phyloP scores from a whole-genome alignment of 2,329 filamentous ascomycete genomes.

The Sclerotinia minor region DNA sequence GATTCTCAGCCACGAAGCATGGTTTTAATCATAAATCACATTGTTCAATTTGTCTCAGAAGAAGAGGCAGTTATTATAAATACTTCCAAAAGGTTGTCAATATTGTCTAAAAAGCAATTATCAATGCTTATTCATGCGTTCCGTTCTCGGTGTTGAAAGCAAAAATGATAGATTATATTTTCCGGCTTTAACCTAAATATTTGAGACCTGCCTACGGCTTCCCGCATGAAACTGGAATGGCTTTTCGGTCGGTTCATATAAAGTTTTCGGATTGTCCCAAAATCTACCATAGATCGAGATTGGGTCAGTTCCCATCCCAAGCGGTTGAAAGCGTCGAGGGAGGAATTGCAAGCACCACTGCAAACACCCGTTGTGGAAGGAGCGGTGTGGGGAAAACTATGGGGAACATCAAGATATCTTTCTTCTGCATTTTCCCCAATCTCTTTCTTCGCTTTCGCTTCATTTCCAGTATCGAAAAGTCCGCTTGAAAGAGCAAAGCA shows the following conservation, averaged over 20 bases:
- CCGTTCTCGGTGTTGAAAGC: constrained; percentile 4
- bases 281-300: background rate
- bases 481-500: background rate
- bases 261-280: constrained; percentile 19
- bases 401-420: background rate
- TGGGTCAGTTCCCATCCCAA: constrained; percentile 1
- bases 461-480: background rate
- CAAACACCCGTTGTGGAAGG: constrained; percentile 11
- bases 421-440: background rate
- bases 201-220: constrained; percentile 13
- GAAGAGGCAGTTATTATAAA: constrained; percentile 5
- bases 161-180: constrained; percentile 20
- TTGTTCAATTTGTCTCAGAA: constrained; percentile 8
- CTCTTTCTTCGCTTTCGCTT: constrained; percentile 5
- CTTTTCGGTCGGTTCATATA: constrained; percentile 4
- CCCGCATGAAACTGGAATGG: constrained; percentile 6
- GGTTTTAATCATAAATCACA: constrained; percentile 23
- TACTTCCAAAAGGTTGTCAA: background rate
- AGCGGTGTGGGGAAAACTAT: constrained; percentile 16
- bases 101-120: background rate
- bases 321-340: constrained; percentile 5
- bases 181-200: background rate
- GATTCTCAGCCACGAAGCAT: constrained; percentile 17
- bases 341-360: constrained; percentile 6
- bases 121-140: constrained; percentile 7